These are phyloP conservation scores for Aspergillus sp. DNA, from an alignment of 2,329 filamentous ascomycete genomes.

Conservation along the genomic window DNA sequence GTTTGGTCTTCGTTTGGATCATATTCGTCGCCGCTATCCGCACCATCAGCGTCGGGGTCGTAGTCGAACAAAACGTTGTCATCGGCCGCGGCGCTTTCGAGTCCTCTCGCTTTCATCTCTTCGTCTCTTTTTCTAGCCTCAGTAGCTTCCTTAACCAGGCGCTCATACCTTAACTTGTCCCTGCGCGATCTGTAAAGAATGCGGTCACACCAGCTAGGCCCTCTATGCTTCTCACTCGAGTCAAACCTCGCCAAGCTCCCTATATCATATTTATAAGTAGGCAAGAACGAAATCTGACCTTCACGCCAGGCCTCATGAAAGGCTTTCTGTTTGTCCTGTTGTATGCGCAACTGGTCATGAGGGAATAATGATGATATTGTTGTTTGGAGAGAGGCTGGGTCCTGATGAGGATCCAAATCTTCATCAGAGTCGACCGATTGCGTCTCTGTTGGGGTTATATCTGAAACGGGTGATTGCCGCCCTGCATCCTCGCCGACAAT, in stretches of 20 bases:
- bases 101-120: conserved; percentile 78
- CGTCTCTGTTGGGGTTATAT: conserved; percentile 3
- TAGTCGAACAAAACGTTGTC: conserved; percentile 88
- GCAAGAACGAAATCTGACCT: conserved; percentile 82
- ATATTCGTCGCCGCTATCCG: conserved; percentile 57
- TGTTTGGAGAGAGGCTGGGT: conserved; percentile 83
- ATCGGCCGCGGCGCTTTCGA: conserved; percentile 72
- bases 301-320: conserved; percentile 94
- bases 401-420: conserved; percentile 68
- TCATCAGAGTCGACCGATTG: conserved; percentile 50
- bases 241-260: conserved; percentile 93
- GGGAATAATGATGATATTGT: conserved; percentile 83
- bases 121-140: conserved; percentile 71
- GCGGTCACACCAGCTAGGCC: conserved; percentile 95
- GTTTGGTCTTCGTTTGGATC: conserved; percentile 55
- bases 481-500: conserved; percentile 13
- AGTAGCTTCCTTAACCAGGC: conserved; percentile 62
- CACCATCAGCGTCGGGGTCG: conserved; percentile 75
- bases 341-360: conserved; percentile 79
- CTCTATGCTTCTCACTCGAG: conserved; percentile 88
- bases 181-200: conserved; percentile 79
- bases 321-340: conserved; percentile 72
- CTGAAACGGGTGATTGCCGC: not conserved
- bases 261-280: conserved; percentile 96
- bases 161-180: conserved; percentile 67